A percentile compares a stretch with the other conserved stretches of the same genome.
Conservation (phyloP, 2,329 filamentous ascomycete species). For the Aspergillus novofumigatus region DNA sequence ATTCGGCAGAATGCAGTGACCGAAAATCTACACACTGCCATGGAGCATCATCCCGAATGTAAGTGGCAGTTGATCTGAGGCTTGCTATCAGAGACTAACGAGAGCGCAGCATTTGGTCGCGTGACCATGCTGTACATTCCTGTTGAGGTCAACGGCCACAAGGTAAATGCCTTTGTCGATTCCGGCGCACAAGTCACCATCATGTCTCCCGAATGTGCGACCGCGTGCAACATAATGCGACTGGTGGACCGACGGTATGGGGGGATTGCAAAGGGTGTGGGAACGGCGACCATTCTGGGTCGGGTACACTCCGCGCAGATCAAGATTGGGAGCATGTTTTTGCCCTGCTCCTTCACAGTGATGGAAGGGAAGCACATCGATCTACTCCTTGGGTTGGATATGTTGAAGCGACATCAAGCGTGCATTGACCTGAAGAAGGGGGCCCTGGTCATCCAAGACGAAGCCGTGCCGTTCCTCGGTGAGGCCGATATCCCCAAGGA, state of each 20-base stretch:
- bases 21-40: conserved; percentile 92
- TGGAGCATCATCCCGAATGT: conserved; percentile 98
- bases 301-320: conserved; percentile 94
- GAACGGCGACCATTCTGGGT: conserved; percentile 89
- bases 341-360: conserved; percentile 95
- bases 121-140: conserved; percentile 97
- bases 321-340: conserved; percentile 79
- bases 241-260: conserved; percentile 89
- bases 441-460: conserved; percentile 79
- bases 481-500: conserved; percentile 93
- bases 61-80: conserved; percentile 27
- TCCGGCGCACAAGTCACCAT: conserved; percentile 97
- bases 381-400: conserved; percentile 86
- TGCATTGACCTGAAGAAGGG: conserved; percentile 83
- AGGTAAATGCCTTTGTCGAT: conserved; percentile 93
- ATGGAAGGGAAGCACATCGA: conserved; percentile 99
- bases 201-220: conserved; percentile 92
- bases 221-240: conserved; percentile 91
- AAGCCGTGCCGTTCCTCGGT: conserved; percentile 83
- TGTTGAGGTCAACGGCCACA: conserved; percentile 87
- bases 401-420: conserved; percentile 94
- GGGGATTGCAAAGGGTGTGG: conserved; percentile 87
- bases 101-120: conserved; percentile 71
- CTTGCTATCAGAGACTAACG: conserved; percentile 3
- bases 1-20: conserved; percentile 92